Evolutionary conservation across 306 rosid genomes (phyloP).

Genomic region (Vigna unguiculata): DNA sequence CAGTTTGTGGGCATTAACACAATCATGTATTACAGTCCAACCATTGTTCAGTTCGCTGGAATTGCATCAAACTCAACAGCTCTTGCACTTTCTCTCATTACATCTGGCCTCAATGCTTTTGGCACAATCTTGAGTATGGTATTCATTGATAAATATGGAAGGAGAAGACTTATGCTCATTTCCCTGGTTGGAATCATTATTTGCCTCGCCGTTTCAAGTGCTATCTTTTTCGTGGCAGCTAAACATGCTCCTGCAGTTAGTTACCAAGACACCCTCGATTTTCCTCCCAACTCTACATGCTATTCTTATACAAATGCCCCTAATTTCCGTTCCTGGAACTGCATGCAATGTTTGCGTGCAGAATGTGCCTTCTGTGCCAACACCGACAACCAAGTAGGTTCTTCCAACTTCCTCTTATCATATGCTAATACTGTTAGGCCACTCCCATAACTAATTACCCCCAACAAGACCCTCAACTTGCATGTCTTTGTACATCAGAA

Average conservation of each 20-base stretch:
- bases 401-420: neutral
- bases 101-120: slow-evolving; percentile 72
- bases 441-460: neutral
- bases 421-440: neutral
- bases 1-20: slow-evolving; percentile 89
- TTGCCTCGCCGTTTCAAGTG: slow-evolving; percentile 61
- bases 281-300: slow-evolving; percentile 68
- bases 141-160: slow-evolving; percentile 69
- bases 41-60: slow-evolving; percentile 85
- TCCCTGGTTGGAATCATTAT: slow-evolving; percentile 67
- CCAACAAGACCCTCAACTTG: no score
- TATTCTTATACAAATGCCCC: slow-evolving; percentile 51
- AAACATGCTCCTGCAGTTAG: slow-evolving; percentile 58
- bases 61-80: slow-evolving; percentile 79
- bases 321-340: slow-evolving; percentile 66
- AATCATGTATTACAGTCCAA: slow-evolving; percentile 89
- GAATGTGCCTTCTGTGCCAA: slow-evolving; percentile 73
- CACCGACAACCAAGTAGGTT: slow-evolving; percentile 48
- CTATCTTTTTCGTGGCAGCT: slow-evolving; percentile 60
- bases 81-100: slow-evolving; percentile 76
- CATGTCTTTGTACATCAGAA: no score
- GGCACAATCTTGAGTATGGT: slow-evolving; percentile 75
- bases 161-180: slow-evolving; percentile 70
- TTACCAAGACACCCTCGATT: slow-evolving; percentile 54
- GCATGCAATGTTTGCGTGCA: slow-evolving; percentile 69